These are phyloP conservation scores for Talaromyces sp. DNA, from an alignment of 2,329 filamentous ascomycete species.

Conservation along the genomic window DNA sequence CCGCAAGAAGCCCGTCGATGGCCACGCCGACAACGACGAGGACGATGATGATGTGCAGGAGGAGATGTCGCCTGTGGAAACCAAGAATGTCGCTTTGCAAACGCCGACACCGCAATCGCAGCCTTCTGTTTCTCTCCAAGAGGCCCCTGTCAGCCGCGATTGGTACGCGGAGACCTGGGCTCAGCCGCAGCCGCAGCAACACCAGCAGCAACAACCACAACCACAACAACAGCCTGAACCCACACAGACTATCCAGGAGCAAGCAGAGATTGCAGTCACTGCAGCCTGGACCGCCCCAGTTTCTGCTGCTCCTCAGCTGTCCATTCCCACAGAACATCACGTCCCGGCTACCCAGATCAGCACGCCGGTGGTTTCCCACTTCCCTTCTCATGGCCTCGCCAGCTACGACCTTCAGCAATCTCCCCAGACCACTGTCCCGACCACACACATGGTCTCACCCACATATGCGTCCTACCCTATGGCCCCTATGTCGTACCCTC, in stretches of 20 bases:
- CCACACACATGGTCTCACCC: slow-evolving; percentile 4
- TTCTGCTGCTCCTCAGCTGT: background rate
- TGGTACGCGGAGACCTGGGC: slow-evolving; percentile 9
- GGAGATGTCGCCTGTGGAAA: slow-evolving; percentile 13
- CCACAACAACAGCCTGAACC: background rate
- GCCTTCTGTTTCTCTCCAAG: background rate
- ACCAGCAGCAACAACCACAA: background rate
- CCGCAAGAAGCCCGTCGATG: slow-evolving; percentile 31
- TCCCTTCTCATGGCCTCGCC: slow-evolving; percentile 15
- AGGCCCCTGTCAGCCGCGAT: background rate
- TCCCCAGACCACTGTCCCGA: background rate
- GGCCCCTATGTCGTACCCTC: slow-evolving; percentile 5
- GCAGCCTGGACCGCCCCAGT: slow-evolving; percentile 4
- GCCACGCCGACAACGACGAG: slow-evolving; percentile 5
- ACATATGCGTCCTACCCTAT: slow-evolving; percentile 6
- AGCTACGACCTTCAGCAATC: slow-evolving; percentile 21
- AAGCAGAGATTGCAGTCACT: background rate
- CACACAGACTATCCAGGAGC: background rate
- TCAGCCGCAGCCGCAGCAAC: slow-evolving; percentile 2
- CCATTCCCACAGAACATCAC: slow-evolving; percentile 2
- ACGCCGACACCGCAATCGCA: slow-evolving; percentile 6
- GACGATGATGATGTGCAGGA: slow-evolving; percentile 14
- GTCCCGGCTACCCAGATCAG: slow-evolving; percentile 11
- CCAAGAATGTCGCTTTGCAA: background rate
- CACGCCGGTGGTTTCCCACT: slow-evolving; percentile 15